phyloP scores from a whole-genome alignment of 1,284 basidiomycete species.

The Sporisorium iseilematis-ciliati region DNA sequence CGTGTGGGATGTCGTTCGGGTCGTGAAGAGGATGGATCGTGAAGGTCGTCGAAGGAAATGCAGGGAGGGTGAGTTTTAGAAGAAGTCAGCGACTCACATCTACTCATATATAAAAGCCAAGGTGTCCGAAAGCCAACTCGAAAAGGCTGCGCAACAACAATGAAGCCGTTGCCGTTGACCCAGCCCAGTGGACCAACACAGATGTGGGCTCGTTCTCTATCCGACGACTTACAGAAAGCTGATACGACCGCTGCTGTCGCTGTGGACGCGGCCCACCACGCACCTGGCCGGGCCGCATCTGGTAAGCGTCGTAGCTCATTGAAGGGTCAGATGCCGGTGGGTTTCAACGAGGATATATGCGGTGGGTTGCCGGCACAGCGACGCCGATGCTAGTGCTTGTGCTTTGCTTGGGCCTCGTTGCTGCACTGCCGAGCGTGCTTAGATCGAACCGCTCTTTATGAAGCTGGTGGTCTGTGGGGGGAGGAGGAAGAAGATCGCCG shows the following conservation, averaged over 20 bases:
- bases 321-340: background rate
- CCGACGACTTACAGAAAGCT: slow-evolving; percentile 32
- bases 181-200: slow-evolving; percentile 1
- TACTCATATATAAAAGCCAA: too few relatives aligned
- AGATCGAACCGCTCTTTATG: background rate
- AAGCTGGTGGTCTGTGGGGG: background rate
- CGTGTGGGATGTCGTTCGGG: background rate
- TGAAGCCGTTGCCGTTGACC: background rate
- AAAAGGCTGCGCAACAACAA: background rate
- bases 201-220: background rate
- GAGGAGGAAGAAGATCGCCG: background rate
- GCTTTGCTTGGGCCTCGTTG: too few relatives aligned
- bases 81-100: background rate
- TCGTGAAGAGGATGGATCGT: background rate
- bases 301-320: slow-evolving; percentile 44
- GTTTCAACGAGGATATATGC: too few relatives aligned
- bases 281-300: slow-evolving; percentile 20
- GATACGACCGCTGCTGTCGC: slow-evolving; percentile 32
- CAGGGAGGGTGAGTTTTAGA: too few relatives aligned
- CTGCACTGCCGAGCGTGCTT: background rate
- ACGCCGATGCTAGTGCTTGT: too few relatives aligned
- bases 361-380: background rate
- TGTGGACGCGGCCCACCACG: slow-evolving; percentile 23
- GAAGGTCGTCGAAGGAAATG: background rate
- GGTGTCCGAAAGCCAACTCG: background rate